phyloP scores from a whole-genome alignment of 208 protist species.

The Trypanosoma caninum region DNA sequence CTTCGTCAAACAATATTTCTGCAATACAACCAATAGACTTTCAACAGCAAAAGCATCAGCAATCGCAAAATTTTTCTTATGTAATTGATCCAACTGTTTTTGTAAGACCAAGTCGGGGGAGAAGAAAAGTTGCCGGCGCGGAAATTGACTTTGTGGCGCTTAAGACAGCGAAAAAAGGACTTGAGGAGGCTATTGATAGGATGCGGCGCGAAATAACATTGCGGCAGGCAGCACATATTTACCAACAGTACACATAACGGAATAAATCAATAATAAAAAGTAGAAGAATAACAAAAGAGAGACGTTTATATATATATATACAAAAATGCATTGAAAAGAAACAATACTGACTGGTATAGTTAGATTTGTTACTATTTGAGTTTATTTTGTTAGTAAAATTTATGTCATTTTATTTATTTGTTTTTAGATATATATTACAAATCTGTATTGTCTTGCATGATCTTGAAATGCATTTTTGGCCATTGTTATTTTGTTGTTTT shows the following conservation, averaged over 20 bases:
- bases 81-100: not conserved
- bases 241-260: slow-evolving; percentile 29
- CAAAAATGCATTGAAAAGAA: not conserved
- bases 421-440: no score
- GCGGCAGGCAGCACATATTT: slow-evolving; percentile 43
- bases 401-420: not conserved
- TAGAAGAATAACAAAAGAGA: not conserved
- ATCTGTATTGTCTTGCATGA: no score
- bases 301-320: slow-evolving; percentile 2
- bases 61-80: not conserved
- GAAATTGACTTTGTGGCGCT: slow-evolving; percentile 51
- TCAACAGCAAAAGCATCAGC: not conserved
- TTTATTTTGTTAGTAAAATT: not conserved
- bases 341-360: not conserved
- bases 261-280: not conserved
- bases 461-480: no score
- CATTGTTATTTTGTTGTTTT: no score
- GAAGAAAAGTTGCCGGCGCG: slow-evolving; percentile 36
- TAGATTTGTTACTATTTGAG: no score
- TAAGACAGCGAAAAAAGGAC: slow-evolving; percentile 30
- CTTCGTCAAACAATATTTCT: not conserved
- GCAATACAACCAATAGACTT: not conserved
- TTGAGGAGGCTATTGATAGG: slow-evolving; percentile 46
- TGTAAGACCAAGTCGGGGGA: slow-evolving; percentile 27
- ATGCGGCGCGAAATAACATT: slow-evolving; percentile 47